Evolutionary conservation across 1,139 yeast genomes (phyloP), one percentile per base, ranked within the genome.

Genomic region (Casaregolazyma lundiana): DNA sequence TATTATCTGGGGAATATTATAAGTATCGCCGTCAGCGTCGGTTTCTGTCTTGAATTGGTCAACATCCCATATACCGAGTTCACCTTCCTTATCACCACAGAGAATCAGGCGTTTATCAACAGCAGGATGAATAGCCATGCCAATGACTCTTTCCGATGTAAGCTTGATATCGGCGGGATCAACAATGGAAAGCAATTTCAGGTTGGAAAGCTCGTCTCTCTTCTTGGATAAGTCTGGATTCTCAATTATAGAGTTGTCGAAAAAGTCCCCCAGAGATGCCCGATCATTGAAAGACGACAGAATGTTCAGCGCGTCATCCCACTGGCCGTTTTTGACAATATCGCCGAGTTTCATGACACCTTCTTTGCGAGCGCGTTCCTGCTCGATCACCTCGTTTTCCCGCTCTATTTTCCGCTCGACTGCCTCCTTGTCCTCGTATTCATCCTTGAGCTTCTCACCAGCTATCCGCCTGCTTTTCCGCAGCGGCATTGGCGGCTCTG

Each of bases 1-100:
- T 1, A 81, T 68, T 1, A 86, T 77, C 21, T 80, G 79, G 0
- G 85, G 86, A 1, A 64, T 65, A 15, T 70, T 73, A 6, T 68
- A 72, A 59, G 48, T 50, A 8, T 70, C 73, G 11, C 65, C 73
- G 17, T 65, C 64, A 9, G 70, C 72, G 35, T 73, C 79, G 5
- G 68, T 73, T 1, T 69, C 61, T 4, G 46, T 52, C 9, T 48
- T 46, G 13, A 47, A 43, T 8, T 48, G 47, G 52, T 78, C 80
- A 1, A 85, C 82, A 35, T 90, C 81, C 97, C 97, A 92, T n/a
- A 90, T 72, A 0, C 97, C 97, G 43, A 89, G 66, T 53, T 81
- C 77, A 5, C 97, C 97, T 15, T 71, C 69, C 17, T 89, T 86
- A 65, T 92, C 97, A 41, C 97, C 97, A 0, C 90, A 97, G 37